Conservation (phyloP, 805 yeast species). For the Nakazawaea anatomiae region DNA sequence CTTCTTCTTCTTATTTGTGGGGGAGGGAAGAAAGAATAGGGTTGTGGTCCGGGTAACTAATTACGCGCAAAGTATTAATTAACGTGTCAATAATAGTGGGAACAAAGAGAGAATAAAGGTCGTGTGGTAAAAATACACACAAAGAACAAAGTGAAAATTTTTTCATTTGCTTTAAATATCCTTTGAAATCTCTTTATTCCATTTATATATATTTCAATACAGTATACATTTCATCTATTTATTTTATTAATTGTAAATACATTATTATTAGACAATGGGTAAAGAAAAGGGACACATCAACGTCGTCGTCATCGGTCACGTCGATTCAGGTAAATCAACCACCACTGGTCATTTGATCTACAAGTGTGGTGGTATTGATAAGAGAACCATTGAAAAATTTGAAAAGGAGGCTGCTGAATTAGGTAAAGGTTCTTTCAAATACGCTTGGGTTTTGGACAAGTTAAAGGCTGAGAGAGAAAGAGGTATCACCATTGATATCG, state of each 20-base stretch:
- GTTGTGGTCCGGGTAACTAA: too few relatives aligned
- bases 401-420: constrained; percentile 97
- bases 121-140: too few relatives aligned
- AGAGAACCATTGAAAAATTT: constrained; percentile 97
- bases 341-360: constrained; percentile 98
- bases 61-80: too few relatives aligned
- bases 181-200: too few relatives aligned
- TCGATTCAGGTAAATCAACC: constrained; percentile 99
- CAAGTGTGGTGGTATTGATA: constrained; percentile 99
- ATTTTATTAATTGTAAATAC: neutral
- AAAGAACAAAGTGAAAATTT: too few relatives aligned
- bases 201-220: neutral
- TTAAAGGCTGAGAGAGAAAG: constrained; percentile 95
- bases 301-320: constrained; percentile 99
- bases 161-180: too few relatives aligned
- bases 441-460: constrained; percentile 97
- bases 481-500: constrained; percentile 94
- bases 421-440: constrained; percentile 96
- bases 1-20: too few relatives aligned
- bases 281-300: constrained; percentile 96
- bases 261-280: constrained; percentile 44
- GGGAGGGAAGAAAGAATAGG: too few relatives aligned
- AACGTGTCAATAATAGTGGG: too few relatives aligned
- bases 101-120: too few relatives aligned
- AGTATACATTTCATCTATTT: neutral